A percentile compares a stretch with the other conserved stretches of the same genome.
Evolutionary conservation across 176 grass and related monocot genomes (phyloP).

Genomic region (Canna indica): DNA sequence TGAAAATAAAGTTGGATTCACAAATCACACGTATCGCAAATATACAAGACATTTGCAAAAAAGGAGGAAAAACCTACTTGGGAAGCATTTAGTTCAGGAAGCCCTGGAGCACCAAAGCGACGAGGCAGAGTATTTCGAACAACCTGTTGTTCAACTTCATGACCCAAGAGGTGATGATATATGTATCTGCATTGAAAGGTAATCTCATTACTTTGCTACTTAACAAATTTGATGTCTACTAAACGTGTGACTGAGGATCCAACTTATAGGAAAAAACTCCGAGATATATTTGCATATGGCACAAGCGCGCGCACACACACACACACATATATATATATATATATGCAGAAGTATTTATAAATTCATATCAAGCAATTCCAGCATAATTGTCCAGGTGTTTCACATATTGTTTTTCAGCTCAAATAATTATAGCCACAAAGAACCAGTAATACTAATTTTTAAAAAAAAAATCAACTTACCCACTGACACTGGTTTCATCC

Average conservation of each 20-base stretch:
- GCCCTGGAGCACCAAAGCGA: constrained; percentile 92
- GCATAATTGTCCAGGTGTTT: neutral
- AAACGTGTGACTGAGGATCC: neutral
- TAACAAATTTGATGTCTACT: neutral
- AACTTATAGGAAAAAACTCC: neutral
- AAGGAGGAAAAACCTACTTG: constrained; percentile 42
- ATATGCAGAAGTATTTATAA: too few relatives aligned
- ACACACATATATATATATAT: too few relatives aligned
- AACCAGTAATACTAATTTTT: neutral
- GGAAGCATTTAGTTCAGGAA: constrained; percentile 99
- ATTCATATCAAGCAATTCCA: neutral
- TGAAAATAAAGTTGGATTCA: neutral
- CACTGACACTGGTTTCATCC: constrained; percentile 98
- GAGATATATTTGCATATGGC: neutral
- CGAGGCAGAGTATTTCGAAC: constrained; percentile 78
- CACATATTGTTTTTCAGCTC: neutral
- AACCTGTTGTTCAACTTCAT: constrained; percentile 96
- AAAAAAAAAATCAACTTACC: constrained; percentile 41
- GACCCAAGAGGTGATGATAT: constrained; percentile 97
- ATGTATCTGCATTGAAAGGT: constrained; percentile 53
- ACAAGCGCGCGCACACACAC: too few relatives aligned
- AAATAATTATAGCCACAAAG: neutral
- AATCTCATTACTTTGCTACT: neutral
- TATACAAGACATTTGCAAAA: neutral
- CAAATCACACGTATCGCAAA: neutral